Conservation (phyloP, 208 protist species). For the Crithidia acanthocephali region DNA sequence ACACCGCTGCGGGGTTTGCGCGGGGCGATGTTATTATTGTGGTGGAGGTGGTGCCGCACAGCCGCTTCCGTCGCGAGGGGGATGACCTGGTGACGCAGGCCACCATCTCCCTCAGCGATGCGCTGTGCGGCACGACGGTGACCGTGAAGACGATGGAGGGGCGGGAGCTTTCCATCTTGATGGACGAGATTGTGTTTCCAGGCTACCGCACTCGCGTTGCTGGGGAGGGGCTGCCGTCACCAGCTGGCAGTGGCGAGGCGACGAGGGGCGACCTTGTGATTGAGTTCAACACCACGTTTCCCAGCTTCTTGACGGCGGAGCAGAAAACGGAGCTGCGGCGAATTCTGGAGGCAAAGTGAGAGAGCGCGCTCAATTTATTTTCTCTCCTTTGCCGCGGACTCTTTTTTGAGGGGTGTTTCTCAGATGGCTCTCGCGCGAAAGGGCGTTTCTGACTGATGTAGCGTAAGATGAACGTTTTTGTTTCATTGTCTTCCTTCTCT, state of each 20-base stretch:
- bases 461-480: too few relatives aligned
- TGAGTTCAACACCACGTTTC: slow-evolving; percentile 82
- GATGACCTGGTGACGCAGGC: slow-evolving; percentile 76
- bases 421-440: too few relatives aligned
- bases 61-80: slow-evolving; percentile 80
- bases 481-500: too few relatives aligned
- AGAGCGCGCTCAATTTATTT: too few relatives aligned
- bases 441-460: too few relatives aligned
- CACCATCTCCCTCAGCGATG: slow-evolving; percentile 76
- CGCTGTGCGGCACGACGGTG: slow-evolving; percentile 86
- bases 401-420: too few relatives aligned
- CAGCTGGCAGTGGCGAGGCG: slow-evolving; percentile 30
- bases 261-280: slow-evolving; percentile 80
- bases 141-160: slow-evolving; percentile 84
- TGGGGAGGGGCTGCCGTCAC: slow-evolving; percentile 65
- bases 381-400: too few relatives aligned
- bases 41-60: slow-evolving; percentile 71
- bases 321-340: slow-evolving; percentile 87
- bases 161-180: slow-evolving; percentile 69
- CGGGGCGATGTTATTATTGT: slow-evolving; percentile 80
- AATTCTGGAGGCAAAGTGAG: slow-evolving; percentile 68
- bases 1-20: slow-evolving; percentile 55
- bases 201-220: slow-evolving; percentile 76
- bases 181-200: slow-evolving; percentile 90
- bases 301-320: slow-evolving; percentile 83